Base-by-base conservation (phyloP, 2,329 filamentous ascomycete genomes). In the Aspergillus pseudotamarii region DNA sequence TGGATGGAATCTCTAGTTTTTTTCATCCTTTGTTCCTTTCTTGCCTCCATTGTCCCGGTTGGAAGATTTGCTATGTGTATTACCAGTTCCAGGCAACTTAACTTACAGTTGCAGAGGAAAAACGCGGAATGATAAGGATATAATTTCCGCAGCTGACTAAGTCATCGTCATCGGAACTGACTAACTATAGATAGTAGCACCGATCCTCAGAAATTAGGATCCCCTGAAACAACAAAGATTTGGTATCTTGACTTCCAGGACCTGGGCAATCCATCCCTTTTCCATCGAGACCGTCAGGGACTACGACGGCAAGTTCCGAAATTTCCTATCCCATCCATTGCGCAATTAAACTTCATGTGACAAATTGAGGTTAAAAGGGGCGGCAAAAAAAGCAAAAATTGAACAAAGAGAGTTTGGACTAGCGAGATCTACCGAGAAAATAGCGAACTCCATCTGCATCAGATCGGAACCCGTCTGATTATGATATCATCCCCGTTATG, bases 271-370 rank as follows among this genome's bases (percentile, higher is more conserved):
- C 32, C 26, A 53, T 32, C 32, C 51, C 12, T 55, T 55, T 55
- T 38, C 26, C n/a, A n/a, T 53, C 11, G 12, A n/a, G 14, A 38
- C n/a, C 30, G n/a, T 23, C 50, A 54, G 32, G 28, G 19, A 34
- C 51, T 8, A 10, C 51, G 51, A 38, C 51, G 51, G 51, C 32
- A 55, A 55, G 51, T 55, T 55, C 51, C 51, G 51, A 55, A 38
- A 55, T 55, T 55, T 55, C 51, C 51, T 36, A 54, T 54, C 9
- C 19, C 3, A 32, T 54, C 30, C 32, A 36, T 21, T n/a, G 19
- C 32, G 4, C 19, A 26, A 14, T 23, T 55, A 38, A 55, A 9
- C 51, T 36, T 55, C 32, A 14, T 26, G 32, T 36, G 51, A 55
- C 32, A 36, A 55, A 54, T 23, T 16, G 23, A 32, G 30, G 30